phyloP scores from a whole-genome alignment of 192 early-diverging fungal species.

The Gorgonomyces haynaldii region DNA sequence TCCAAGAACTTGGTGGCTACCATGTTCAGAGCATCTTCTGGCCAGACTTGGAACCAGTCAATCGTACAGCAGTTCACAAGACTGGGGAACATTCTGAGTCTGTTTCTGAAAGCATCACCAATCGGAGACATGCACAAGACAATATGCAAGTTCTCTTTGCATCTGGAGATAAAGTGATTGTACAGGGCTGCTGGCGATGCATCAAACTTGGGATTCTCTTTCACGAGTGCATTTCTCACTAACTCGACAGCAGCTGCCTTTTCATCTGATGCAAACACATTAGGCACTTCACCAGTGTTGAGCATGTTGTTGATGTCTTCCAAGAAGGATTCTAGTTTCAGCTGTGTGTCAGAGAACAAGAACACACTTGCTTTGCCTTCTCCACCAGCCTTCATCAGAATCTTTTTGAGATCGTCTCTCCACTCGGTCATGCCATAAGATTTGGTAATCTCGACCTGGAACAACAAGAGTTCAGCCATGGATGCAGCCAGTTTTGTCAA shows the following conservation, averaged over 20 bases:
- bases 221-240: constrained; percentile 32
- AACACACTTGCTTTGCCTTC: constrained; percentile 43
- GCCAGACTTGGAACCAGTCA: constrained; percentile 56
- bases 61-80: constrained; percentile 53
- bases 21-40: constrained; percentile 48
- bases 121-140: constrained; percentile 51
- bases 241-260: constrained; percentile 43
- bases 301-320: constrained; percentile 57
- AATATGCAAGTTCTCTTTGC: constrained; percentile 50
- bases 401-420: constrained; percentile 46
- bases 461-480: constrained; percentile 43
- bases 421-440: constrained; percentile 45
- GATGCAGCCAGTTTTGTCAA: constrained; percentile 42
- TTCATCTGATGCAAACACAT: constrained; percentile 46
- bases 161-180: constrained; percentile 40
- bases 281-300: constrained; percentile 51
- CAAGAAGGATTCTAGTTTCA: constrained; percentile 42
- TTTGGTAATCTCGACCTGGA: constrained; percentile 51
- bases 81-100: constrained; percentile 47
- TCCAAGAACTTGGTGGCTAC: constrained; percentile 44
- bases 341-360: constrained; percentile 47
- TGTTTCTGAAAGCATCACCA: constrained; percentile 46
- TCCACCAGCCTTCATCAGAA: constrained; percentile 39
- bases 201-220: constrained; percentile 44
- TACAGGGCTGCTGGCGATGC: constrained; percentile 39